Evolutionary conservation across 2,329 filamentous ascomycete species (phyloP).

Genomic region (Alternaria triticina): DNA sequence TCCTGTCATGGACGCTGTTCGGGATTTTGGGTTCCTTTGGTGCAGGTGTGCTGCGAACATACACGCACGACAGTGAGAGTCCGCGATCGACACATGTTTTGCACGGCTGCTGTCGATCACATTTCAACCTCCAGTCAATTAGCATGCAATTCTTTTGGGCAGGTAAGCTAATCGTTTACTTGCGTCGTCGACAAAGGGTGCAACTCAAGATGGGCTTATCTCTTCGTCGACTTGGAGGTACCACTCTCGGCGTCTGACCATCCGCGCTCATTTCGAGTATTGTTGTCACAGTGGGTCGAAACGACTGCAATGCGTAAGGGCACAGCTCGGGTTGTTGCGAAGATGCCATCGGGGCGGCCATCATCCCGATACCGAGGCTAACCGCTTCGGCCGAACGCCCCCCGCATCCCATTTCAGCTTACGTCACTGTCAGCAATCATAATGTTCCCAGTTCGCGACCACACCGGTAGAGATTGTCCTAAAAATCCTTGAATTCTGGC

Average conservation of each 20-base stretch:
- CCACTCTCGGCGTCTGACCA: constrained; percentile 22
- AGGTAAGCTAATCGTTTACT: constrained; percentile 17
- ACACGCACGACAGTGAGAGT: constrained; percentile 43
- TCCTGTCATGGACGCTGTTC: constrained; percentile 44
- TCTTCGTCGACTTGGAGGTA: constrained; percentile 37
- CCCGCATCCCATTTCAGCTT: neutral
- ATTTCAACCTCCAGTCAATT: constrained; percentile 33
- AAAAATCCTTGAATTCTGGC: neutral
- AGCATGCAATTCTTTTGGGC: neutral
- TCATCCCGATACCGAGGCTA: neutral
- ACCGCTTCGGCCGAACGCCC: neutral
- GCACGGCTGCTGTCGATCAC: constrained; percentile 46
- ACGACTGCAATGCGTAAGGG: neutral
- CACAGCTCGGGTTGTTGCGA: neutral
- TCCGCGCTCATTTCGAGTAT: constrained; percentile 24
- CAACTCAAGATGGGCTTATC: constrained; percentile 43
- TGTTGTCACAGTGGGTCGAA: neutral
- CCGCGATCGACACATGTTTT: constrained; percentile 47
- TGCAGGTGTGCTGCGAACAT: constrained; percentile 28
- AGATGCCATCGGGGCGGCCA: neutral
- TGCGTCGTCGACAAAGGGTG: constrained; percentile 35
- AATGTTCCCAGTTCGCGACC: neutral
- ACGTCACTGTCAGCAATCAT: neutral
- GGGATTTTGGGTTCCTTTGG: constrained; percentile 31
- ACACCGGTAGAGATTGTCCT: neutral